These are phyloP conservation scores for Chalciporus pseudorubinellus DNA, from an alignment of 768 basidiomycete species.

Conservation along the genomic window DNA sequence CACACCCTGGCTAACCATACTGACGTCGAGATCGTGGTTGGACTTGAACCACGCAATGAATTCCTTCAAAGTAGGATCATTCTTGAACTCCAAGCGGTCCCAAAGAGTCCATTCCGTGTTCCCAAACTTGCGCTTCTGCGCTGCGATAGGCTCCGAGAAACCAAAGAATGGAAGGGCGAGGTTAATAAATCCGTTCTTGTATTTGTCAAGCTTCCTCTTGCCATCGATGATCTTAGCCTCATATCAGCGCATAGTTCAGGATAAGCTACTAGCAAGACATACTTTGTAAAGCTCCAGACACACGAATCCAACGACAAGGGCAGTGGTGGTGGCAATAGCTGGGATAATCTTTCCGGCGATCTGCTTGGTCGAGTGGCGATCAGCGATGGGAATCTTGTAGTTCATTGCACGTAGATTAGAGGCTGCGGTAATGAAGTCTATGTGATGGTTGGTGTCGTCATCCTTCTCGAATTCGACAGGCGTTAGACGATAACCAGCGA, in stretches of 20 bases:
- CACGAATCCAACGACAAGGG: conserved; percentile 91
- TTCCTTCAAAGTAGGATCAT: conserved; percentile 84
- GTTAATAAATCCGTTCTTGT: conserved; percentile 99
- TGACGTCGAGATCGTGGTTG: conserved; percentile 81
- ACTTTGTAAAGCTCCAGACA: conserved; percentile 98
- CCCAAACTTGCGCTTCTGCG: conserved; percentile 85
- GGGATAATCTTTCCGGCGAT: conserved; percentile 99
- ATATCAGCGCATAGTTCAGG: conserved; percentile 2
- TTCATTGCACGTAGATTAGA: conserved; percentile 96
- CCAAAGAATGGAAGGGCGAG: conserved; percentile 98
- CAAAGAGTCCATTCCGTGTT: conserved; percentile 93
- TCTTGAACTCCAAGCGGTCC: conserved; percentile 93
- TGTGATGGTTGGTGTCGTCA: conserved; percentile 96
- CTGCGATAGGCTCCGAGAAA: conserved; percentile 95
- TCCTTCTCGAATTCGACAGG: conserved; percentile 99
- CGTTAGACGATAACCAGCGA: conserved; percentile 93
- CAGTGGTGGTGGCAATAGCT: conserved; percentile 98
- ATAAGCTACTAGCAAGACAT: neutral
- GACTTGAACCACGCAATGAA: conserved; percentile 82
- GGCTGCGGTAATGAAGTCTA: conserved; percentile 97
- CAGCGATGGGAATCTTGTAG: conserved; percentile 84
- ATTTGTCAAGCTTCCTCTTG: conserved; percentile 89
- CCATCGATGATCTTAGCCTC: conserved; percentile 81
- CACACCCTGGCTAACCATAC: conserved; percentile 96
- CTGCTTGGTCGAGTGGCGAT: conserved; percentile 92